Conservation (phyloP, 73 alveolate genomes). For the Paramecium pentaurelia region DNA sequence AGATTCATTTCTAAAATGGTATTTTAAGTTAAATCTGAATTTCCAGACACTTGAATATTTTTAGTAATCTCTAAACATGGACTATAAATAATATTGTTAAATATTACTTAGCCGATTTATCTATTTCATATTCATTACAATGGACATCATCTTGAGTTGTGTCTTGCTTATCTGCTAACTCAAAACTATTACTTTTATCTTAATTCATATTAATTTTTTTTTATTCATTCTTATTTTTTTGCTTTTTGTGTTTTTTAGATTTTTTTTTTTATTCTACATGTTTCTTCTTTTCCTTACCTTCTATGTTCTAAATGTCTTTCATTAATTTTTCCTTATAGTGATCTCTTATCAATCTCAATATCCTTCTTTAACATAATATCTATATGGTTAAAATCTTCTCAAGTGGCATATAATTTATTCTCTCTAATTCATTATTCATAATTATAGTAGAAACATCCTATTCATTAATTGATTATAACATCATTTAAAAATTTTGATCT, state of each 20-base stretch:
- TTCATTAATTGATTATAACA: background rate
- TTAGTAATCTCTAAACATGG: background rate
- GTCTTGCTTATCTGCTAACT: background rate
- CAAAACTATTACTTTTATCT: background rate
- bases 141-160: background rate
- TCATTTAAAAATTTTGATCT: background rate
- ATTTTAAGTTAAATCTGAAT: background rate
- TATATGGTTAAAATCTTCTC: background rate
- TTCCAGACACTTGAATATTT: background rate
- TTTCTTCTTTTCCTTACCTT: background rate
- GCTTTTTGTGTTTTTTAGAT: background rate
- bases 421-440: background rate
- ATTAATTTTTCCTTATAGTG: background rate
- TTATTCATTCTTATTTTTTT: background rate
- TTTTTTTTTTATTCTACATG: background rate
- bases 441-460: background rate
- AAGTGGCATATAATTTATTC: background rate
- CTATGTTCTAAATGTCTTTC: background rate
- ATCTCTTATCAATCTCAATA: slow-evolving; percentile 1
- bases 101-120: background rate
- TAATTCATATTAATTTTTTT: background rate
- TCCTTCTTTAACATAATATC: background rate
- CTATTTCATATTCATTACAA: background rate
- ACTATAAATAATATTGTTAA: background rate
- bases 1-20: background rate